Percentiles rank a stretch among this genome's conserved stretches.
Conservation (phyloP, 768 basidiomycete species). For the Tephrocybe rancida region DNA sequence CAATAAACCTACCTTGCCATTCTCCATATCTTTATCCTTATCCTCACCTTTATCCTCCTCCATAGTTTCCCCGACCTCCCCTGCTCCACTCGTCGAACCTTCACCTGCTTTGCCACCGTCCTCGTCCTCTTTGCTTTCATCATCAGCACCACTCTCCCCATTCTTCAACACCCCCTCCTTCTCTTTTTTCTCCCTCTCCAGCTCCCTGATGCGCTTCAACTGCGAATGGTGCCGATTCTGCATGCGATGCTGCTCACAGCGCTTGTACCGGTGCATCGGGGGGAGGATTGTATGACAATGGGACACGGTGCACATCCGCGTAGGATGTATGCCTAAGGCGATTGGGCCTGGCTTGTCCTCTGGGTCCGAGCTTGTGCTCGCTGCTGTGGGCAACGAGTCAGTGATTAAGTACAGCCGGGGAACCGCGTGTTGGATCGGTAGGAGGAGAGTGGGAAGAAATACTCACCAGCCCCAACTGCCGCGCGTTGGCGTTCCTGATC, state of each 20-base stretch:
- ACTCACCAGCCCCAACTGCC: no score
- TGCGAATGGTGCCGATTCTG: conserved; percentile 57
- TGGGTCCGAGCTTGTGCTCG: no score
- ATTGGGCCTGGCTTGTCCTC: no score
- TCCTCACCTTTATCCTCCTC: conserved; percentile 5
- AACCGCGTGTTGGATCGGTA: no score
- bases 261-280: conserved; percentile 47
- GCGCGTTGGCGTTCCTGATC: no score
- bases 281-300: conserved; percentile 57
- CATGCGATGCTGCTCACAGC: conserved; percentile 58
- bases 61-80: neutral
- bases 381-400: no score
- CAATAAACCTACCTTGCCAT: no score
- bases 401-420: no score
- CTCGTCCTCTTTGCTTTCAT: neutral
- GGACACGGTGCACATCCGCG: conserved; percentile 59
- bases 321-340: neutral
- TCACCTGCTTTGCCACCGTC: conserved; percentile 10
- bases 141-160: neutral
- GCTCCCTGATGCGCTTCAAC: conserved; percentile 52
- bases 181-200: conserved; percentile 23
- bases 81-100: conserved; percentile 3
- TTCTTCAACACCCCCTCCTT: conserved; percentile 12
- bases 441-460: no score
- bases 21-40: no score